Percentiles rank a stretch among this genome's conserved stretches.
Evolutionary conservation across 1,284 basidiomycete genomes (phyloP).

Genomic region (Leccinum pallidistipes): DNA sequence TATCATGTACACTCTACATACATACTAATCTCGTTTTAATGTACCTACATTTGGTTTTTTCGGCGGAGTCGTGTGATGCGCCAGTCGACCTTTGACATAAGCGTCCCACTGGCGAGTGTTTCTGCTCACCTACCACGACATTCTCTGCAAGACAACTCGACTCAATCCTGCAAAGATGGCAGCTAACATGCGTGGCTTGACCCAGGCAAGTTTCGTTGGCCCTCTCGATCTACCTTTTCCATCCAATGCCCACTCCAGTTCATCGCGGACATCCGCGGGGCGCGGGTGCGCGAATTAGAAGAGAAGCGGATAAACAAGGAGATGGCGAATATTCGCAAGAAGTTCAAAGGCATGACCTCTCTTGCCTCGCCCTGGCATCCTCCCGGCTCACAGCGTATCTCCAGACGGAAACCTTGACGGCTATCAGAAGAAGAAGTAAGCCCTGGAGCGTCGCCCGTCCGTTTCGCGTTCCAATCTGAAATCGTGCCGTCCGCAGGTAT

Average conservation of each 20-base stretch:
- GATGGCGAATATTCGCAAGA: constrained; percentile 99
- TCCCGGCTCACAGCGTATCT: constrained; percentile 4
- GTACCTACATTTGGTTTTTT: not conserved
- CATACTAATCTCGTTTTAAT: constrained; percentile 15
- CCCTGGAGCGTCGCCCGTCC: constrained; percentile 26
- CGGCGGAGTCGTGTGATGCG: not conserved
- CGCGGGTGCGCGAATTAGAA: constrained; percentile 84
- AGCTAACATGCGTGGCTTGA: constrained; percentile 85
- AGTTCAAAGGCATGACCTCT: constrained; percentile 81
- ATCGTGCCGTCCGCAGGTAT: constrained; percentile 55
- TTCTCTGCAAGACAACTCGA: not conserved
- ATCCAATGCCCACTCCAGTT: constrained; percentile 55
- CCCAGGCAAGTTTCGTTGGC: constrained; percentile 59
- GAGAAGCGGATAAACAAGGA: constrained; percentile 96
- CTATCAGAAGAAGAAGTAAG: constrained; percentile 98
- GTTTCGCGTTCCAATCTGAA: constrained; percentile 14
- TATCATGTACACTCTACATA: constrained; percentile 19
- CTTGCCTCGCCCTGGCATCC: constrained; percentile 5
- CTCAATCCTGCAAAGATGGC: constrained; percentile 56
- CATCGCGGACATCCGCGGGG: constrained; percentile 97
- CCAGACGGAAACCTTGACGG: constrained; percentile 95
- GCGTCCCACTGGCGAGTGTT: not conserved
- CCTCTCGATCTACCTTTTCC: constrained; percentile 3
- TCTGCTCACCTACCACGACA: not conserved
- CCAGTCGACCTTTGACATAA: not conserved